A percentile compares a stretch with the other conserved stretches of the same genome.
Evolutionary conservation across 2,329 filamentous ascomycete species (phyloP).

Genomic region (Pestalotiopsis sp.): DNA sequence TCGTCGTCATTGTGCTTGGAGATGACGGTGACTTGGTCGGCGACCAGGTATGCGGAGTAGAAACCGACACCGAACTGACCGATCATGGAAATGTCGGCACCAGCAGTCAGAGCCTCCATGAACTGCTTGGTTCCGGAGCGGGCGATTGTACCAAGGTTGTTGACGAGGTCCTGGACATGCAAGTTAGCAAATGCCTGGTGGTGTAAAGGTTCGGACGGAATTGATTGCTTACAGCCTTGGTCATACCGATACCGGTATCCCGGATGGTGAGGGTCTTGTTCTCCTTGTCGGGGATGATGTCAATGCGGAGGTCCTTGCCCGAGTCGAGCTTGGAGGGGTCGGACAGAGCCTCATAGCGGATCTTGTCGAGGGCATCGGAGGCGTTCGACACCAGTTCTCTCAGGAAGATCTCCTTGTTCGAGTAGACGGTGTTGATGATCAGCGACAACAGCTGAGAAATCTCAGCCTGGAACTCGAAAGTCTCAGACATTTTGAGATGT

Average conservation of each 20-base stretch:
- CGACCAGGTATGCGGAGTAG: constrained; percentile 99
- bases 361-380: constrained; percentile 99
- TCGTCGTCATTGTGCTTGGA: constrained; percentile 99
- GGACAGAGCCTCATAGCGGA: constrained; percentile 96
- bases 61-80: constrained; percentile 99
- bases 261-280: constrained; percentile 96
- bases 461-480: constrained; percentile 99
- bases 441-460: constrained; percentile 99
- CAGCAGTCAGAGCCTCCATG: constrained; percentile 98
- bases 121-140: constrained; percentile 99
- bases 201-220: background rate
- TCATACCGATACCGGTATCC: constrained; percentile 99
- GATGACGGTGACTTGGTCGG: constrained; percentile 91
- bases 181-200: constrained; percentile 36
- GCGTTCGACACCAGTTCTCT: constrained; percentile 98
- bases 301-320: constrained; percentile 97
- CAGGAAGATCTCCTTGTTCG: constrained; percentile 99
- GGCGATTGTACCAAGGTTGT: constrained; percentile 99
- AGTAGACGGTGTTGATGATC: constrained; percentile 99
- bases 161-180: constrained; percentile 81
- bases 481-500: constrained; percentile 79
- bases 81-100: constrained; percentile 99
- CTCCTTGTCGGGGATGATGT: constrained; percentile 98
- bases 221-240: constrained; percentile 83
- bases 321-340: constrained; percentile 97